A percentile compares a stretch with the other conserved stretches of the same genome.
phyloP scores from a whole-genome alignment of 164 flowering plant species.

The Echeveria elegans region DNA sequence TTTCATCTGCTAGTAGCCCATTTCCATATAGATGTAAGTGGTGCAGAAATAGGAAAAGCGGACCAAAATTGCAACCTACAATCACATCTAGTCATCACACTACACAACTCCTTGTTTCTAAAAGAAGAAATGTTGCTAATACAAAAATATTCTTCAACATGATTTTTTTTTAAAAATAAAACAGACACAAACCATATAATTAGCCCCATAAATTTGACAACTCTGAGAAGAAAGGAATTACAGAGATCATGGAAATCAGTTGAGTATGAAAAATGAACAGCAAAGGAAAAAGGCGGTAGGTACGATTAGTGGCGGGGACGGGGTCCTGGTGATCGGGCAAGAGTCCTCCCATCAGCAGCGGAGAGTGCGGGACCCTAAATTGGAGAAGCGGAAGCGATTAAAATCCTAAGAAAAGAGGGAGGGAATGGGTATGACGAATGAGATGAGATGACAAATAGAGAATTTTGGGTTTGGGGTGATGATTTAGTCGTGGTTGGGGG shows the following conservation, averaged over 20 bases:
- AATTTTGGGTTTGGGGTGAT: no score
- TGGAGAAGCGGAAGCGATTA: no score
- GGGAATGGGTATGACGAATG: no score
- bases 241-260: no score
- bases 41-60: not conserved
- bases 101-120: not conserved
- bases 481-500: no score
- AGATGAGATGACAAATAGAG: no score
- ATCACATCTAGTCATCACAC: not conserved
- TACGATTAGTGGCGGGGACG: not conserved
- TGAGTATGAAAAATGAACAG: no score
- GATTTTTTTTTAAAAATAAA: no score
- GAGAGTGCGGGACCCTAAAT: no score
- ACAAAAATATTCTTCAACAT: not conserved
- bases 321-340: not conserved
- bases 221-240: no score
- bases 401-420: no score
- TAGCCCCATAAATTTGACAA: not conserved
- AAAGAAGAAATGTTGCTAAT: not conserved
- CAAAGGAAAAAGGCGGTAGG: not conserved
- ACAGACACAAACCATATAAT: not conserved
- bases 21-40: not conserved
- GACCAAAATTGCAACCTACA: not conserved
- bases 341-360: not conserved
- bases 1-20: not conserved